These are phyloP conservation scores for Coriaria nepalensis DNA, from an alignment of 306 rosid species.

Conservation along the genomic window DNA sequence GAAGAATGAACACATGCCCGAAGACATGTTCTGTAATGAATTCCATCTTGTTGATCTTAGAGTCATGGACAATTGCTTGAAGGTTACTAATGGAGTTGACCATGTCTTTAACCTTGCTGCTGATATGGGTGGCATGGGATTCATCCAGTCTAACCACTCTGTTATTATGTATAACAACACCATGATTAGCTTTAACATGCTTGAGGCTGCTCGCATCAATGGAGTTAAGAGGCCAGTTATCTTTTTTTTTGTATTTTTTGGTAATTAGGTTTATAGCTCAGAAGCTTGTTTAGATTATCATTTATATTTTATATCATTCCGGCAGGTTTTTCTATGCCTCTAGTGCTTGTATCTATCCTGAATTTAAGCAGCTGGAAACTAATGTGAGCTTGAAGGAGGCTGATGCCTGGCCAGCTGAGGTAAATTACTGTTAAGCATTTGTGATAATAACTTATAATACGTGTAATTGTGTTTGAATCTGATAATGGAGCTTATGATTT, in stretches of 20 bases:
- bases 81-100: slow-evolving; percentile 61
- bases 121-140: slow-evolving; percentile 99
- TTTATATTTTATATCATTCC: background rate
- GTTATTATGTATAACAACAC: slow-evolving; percentile 94
- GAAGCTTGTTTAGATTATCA: background rate
- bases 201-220: slow-evolving; percentile 80
- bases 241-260: background rate
- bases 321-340: slow-evolving; percentile 93
- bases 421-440: slow-evolving; percentile 20
- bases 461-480: no score
- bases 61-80: slow-evolving; percentile 88
- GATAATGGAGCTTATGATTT: background rate
- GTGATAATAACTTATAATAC: no score
- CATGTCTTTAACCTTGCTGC: slow-evolving; percentile 99
- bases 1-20: slow-evolving; percentile 95
- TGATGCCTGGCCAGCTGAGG: slow-evolving; percentile 99
- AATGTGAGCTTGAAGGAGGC: slow-evolving; percentile 97
- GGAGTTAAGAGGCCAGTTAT: slow-evolving; percentile 68
- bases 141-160: slow-evolving; percentile 96
- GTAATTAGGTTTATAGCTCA: background rate
- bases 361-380: slow-evolving; percentile 88
- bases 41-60: slow-evolving; percentile 83
- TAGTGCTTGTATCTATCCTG: slow-evolving; percentile 98
- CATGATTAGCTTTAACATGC: slow-evolving; percentile 96
- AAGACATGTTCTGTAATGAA: slow-evolving; percentile 92